A percentile compares a stretch with the other conserved stretches of the same genome.
These are phyloP conservation scores for Fusarium buxicola DNA, from an alignment of 2,329 filamentous ascomycete species.

Conservation along the genomic window DNA sequence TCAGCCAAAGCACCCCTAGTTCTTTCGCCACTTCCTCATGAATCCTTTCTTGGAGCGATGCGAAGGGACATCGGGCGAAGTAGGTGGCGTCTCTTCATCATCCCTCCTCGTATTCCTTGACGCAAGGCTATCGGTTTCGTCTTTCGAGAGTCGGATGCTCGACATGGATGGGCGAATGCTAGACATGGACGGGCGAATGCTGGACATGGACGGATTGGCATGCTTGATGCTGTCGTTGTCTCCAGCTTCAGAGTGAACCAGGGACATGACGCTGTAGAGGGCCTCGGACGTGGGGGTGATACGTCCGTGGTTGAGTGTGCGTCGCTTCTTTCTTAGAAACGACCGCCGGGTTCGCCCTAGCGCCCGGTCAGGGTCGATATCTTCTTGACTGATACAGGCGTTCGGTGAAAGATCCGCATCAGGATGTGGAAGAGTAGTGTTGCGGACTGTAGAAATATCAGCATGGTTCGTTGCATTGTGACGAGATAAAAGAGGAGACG, in stretches of 20 bases:
- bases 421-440: slow-evolving; percentile 72
- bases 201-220: slow-evolving; percentile 45
- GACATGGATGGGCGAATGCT: slow-evolving; percentile 50
- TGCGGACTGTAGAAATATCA: slow-evolving; percentile 55
- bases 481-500: slow-evolving; percentile 36
- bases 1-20: slow-evolving; percentile 25
- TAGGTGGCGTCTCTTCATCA: slow-evolving; percentile 52
- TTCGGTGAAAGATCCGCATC: slow-evolving; percentile 69
- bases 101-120: slow-evolving; percentile 42
- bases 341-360: slow-evolving; percentile 59
- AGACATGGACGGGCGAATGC: slow-evolving; percentile 46
- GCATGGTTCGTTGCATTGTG: neutral
- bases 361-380: slow-evolving; percentile 59
- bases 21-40: slow-evolving; percentile 42
- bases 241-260: slow-evolving; percentile 43
- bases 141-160: slow-evolving; percentile 51
- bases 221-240: slow-evolving; percentile 39
- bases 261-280: slow-evolving; percentile 50
- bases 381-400: slow-evolving; percentile 67
- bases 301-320: slow-evolving; percentile 59
- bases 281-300: slow-evolving; percentile 53
- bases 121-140: slow-evolving; percentile 54
- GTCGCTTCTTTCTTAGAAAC: slow-evolving; percentile 59
- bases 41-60: slow-evolving; percentile 46
- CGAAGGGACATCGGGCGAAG: slow-evolving; percentile 50